These are phyloP conservation scores for Glycine latifolia DNA, from an alignment of 306 rosid species.

Conservation along the genomic window DNA sequence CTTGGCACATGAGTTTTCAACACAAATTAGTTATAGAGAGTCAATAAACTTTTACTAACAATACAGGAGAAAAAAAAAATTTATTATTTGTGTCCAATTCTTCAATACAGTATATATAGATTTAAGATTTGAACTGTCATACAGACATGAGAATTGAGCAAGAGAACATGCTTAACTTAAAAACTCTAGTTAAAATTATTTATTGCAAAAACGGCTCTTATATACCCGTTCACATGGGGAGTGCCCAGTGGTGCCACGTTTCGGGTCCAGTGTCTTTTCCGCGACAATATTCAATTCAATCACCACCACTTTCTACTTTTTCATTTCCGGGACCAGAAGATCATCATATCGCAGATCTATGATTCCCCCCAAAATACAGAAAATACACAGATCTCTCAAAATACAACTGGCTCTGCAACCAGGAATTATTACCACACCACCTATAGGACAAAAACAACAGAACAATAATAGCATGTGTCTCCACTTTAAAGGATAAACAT, in stretches of 20 bases:
- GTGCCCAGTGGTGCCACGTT: conserved; percentile 51
- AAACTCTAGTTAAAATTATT: neutral
- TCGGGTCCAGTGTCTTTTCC: conserved; percentile 23
- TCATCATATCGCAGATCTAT: conserved; percentile 21
- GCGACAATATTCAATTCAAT: neutral
- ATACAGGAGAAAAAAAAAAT: no score
- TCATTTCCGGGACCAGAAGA: conserved; percentile 40
- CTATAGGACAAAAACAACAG: neutral
- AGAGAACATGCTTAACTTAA: no score
- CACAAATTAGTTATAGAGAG: no score
- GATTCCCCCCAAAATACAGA: neutral
- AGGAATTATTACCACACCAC: neutral
- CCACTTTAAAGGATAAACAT: neutral
- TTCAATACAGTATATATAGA: no score
- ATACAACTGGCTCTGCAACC: conserved; percentile 29
- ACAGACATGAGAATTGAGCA: no score
- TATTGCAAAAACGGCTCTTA: neutral
- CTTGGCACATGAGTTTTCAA: no score
- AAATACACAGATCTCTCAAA: neutral
- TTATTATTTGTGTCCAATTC: no score
- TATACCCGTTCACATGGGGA: conserved; percentile 47
- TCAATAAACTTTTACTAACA: no score
- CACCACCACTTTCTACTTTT: conserved; percentile 25
- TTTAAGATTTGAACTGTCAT: no score
- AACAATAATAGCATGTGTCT: neutral